Evolutionary conservation across 2,329 filamentous ascomycete genomes (phyloP).

Genomic region (Xylaria sp.): DNA sequence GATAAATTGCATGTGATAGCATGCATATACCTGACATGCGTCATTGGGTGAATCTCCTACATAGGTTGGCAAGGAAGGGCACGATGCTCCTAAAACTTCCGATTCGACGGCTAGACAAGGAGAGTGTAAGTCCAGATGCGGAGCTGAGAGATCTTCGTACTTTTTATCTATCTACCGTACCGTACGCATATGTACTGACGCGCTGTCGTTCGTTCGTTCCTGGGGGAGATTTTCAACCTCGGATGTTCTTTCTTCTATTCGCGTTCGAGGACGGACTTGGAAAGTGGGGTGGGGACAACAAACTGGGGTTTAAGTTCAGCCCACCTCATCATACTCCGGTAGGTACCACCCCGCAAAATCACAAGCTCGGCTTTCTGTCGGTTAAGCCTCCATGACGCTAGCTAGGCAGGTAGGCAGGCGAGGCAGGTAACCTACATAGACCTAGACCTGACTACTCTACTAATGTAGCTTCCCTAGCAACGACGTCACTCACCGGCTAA

Average conservation of each 20-base stretch:
- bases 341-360: constrained; percentile 64
- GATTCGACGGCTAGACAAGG: background rate
- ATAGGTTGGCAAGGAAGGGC: background rate
- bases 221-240: constrained; percentile 26
- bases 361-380: constrained; percentile 67
- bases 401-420: too few relatives aligned
- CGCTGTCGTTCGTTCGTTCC: background rate
- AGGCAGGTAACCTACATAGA: background rate
- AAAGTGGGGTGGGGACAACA: constrained; percentile 6
- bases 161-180: background rate
- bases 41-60: background rate
- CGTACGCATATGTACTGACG: background rate
- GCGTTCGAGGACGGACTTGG: background rate
- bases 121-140: background rate
- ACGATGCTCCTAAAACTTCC: constrained; percentile 13
- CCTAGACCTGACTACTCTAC: too few relatives aligned
- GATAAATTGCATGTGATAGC: constrained; percentile 25
- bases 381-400: constrained; percentile 51
- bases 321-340: background rate
- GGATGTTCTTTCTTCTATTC: constrained; percentile 8
- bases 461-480: background rate
- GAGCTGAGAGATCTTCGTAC: background rate
- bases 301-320: background rate
- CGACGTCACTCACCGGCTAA: constrained; percentile 52
- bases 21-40: background rate